Base-by-base conservation (phyloP, 768 basidiomycete genomes). In the Naganishia kalamii region DNA sequence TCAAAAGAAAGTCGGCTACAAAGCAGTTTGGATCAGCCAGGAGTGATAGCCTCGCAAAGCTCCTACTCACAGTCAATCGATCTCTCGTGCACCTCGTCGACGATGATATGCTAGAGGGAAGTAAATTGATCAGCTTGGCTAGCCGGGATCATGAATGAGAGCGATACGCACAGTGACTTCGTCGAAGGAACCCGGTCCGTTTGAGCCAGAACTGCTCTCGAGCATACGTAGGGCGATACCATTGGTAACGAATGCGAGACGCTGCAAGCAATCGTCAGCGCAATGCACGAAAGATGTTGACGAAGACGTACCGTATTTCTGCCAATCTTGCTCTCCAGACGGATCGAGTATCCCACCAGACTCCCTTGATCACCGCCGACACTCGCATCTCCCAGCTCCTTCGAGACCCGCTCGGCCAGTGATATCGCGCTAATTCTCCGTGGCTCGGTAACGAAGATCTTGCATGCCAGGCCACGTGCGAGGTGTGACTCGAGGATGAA, bases 161-260 rank as follows among this genome's bases (percentile, higher is more conserved):
- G 19, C 2, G 30, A 60, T 19, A 46, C 83, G 77, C 70, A 90
- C 92, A n/a, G 96, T 97, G 62, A 97, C 86, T 68, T 97, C 93
- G 73, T 94, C 91, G 68, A 97, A 89, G 1, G 89, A 87, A 7
- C 85, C 86, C 68, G 84, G 84, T 7, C 87, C 87, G 12, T 57
- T 49, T 29, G 62, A 63, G 4, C 87, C 86, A 25, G 85, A 85
- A 3, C 88, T 88, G 32, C 85, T 83, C 81, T 99, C 94, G n/a
- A 99, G 80, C 96, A 97, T 97, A 46, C 96, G 86, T 27, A 98
- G 79, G 0, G 94, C 92, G 66, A 99, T 94, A 69, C 94, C 94
- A 71, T 92, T 90, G 2, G 92, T 96, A 17, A 93, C 88, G 73
- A 88, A 96, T 0, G 89, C 78, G 13, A 79, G 62, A 6, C 74